These are phyloP conservation scores for Neofusicoccum parvum DNA, from an alignment of 2,329 filamentous ascomycete species.

Conservation along the genomic window DNA sequence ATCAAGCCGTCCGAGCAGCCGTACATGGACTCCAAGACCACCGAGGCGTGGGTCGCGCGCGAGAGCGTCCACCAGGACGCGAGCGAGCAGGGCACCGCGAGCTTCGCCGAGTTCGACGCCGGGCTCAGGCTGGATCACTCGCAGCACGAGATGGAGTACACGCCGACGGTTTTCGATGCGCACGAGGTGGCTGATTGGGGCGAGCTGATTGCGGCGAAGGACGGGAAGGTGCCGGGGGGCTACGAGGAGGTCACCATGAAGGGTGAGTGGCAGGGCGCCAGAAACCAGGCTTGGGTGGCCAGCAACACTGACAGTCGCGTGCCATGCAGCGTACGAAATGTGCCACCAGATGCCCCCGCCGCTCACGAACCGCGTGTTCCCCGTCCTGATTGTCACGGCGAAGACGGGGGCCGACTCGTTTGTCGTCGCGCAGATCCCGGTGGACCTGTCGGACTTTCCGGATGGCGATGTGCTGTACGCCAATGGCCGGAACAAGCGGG, in stretches of 20 bases:
- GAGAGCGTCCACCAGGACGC: constrained; percentile 62
- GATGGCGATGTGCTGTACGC: constrained; percentile 31
- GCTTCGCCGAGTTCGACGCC: constrained; percentile 64
- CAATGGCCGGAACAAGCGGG: constrained; percentile 26
- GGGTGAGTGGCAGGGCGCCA: constrained; percentile 30
- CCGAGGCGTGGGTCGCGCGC: constrained; percentile 67
- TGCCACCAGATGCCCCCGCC: constrained; percentile 63
- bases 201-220: constrained; percentile 21
- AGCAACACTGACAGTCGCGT: background rate
- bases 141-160: constrained; percentile 60
- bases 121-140: constrained; percentile 63
- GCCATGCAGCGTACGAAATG: constrained; percentile 60
- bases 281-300: background rate
- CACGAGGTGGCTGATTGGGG: constrained; percentile 48
- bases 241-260: constrained; percentile 40
- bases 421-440: constrained; percentile 42
- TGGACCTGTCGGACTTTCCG: constrained; percentile 38
- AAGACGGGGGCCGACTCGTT: constrained; percentile 27
- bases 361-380: constrained; percentile 67
- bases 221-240: constrained; percentile 28
- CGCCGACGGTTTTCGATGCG: constrained; percentile 56
- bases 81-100: constrained; percentile 56
- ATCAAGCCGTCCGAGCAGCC: constrained; percentile 50
- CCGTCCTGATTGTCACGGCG: constrained; percentile 63
- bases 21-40: constrained; percentile 20